Evolutionary conservation across 192 early-diverging fungal genomes (phyloP).

Genomic region (Paraglomus brasilianum): DNA sequence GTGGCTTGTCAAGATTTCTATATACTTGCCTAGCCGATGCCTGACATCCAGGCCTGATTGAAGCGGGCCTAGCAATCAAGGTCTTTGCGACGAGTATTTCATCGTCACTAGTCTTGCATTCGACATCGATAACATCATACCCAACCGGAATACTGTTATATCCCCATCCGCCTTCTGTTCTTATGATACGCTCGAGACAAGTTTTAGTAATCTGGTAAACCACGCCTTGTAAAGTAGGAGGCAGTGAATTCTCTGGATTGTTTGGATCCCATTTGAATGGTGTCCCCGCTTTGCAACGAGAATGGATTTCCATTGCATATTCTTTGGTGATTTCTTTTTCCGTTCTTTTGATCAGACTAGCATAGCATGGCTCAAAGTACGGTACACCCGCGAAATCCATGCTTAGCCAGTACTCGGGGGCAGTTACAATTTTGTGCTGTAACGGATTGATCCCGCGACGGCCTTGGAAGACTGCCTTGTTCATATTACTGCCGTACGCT

Average conservation of each 20-base stretch:
- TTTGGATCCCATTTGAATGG: conserved; percentile 36
- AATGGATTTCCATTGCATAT: conserved; percentile 37
- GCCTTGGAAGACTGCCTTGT: conserved; percentile 35
- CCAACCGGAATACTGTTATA: conserved; percentile 35
- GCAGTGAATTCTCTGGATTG: conserved; percentile 31
- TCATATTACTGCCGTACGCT: conserved; percentile 40
- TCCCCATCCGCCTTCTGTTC: conserved; percentile 37
- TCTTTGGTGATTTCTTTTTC: conserved; percentile 10
- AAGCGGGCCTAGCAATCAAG: conserved; percentile 31
- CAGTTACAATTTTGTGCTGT: conserved; percentile 30
- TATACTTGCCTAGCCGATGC: conserved; percentile 8
- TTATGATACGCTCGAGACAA: conserved; percentile 31
- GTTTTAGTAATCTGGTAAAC: conserved; percentile 34
- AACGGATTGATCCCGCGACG: conserved; percentile 37
- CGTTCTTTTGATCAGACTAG: conserved; percentile 30
- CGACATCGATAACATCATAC: conserved; percentile 41
- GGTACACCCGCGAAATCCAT: conserved; percentile 38
- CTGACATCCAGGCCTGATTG: conserved; percentile 33
- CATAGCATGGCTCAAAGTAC: conserved; percentile 41
- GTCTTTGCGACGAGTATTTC: conserved; percentile 32
- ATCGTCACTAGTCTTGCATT: conserved; percentile 27
- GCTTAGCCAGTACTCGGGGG: conserved; percentile 39
- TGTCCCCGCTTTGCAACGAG: conserved; percentile 28
- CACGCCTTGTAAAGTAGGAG: conserved; percentile 39
- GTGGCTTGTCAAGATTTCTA: too few relatives aligned